Evolutionary conservation across 495 filamentous ascomycete genomes (phyloP).

Genomic region (Jackrogersella multiformis): DNA sequence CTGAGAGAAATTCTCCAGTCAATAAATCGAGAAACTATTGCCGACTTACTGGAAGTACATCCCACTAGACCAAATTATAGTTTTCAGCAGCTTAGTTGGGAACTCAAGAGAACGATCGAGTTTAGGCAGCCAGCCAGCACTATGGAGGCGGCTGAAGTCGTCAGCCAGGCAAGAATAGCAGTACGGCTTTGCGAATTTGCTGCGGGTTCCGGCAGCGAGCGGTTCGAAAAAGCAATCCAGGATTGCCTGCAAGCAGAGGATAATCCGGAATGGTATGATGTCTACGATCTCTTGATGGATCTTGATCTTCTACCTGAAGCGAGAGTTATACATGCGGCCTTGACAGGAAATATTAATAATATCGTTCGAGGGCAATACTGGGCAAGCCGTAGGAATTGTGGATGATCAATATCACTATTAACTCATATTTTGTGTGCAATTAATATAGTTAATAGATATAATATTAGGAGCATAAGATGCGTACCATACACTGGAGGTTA

Average conservation of each 20-base stretch:
- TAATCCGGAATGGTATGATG: constrained; percentile 21
- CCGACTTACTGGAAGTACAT: neutral
- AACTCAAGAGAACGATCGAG: constrained; percentile 30
- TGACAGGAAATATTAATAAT: neutral
- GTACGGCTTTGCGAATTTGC: constrained; percentile 30
- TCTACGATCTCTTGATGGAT: constrained; percentile 32
- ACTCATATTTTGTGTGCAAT: neutral
- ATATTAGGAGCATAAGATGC: no score
- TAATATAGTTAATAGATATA: no score
- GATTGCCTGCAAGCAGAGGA: constrained; percentile 19
- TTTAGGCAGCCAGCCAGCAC: constrained; percentile 34
- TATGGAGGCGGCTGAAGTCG: constrained; percentile 17
- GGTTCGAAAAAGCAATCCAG: neutral
- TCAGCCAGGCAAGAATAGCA: constrained; percentile 22
- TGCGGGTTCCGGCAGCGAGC: neutral
- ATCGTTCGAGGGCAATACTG: constrained; percentile 1
- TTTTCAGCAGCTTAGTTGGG: neutral
- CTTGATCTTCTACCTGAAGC: constrained; percentile 27
- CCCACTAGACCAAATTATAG: neutral
- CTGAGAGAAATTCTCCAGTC: neutral
- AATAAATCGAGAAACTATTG: neutral
- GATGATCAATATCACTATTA: neutral
- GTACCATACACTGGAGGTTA: no score
- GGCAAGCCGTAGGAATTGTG: neutral
- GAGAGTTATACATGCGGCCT: constrained; percentile 16